Conservation (phyloP, 2,329 filamentous ascomycete species). For the Myriosclerotinia curreyana region DNA sequence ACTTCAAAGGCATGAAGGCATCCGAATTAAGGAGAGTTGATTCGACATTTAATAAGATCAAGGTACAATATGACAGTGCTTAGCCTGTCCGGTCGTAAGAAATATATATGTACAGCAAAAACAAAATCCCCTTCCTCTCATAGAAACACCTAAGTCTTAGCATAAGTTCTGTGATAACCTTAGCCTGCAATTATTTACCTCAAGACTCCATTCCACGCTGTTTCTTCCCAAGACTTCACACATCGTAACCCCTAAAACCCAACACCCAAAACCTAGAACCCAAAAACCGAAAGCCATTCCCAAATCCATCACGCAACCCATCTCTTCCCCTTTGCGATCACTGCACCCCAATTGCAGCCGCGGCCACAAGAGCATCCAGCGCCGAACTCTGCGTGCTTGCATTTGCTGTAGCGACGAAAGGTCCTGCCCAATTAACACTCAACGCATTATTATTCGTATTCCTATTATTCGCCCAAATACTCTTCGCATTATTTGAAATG, state of each 20-base stretch:
- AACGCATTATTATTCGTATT: slow-evolving; percentile 47
- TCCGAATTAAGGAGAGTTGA: no score
- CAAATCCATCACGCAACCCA: background rate
- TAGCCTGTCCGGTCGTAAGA: background rate
- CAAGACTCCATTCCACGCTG: background rate
- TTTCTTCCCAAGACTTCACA: background rate
- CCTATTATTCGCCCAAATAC: slow-evolving; percentile 61
- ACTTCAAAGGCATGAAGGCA: no score
- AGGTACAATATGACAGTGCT: no score
- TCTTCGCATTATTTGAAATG: slow-evolving; percentile 61
- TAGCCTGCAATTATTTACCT: background rate
- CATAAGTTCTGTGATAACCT: background rate
- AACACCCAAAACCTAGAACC: no score
- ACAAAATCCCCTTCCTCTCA: background rate
- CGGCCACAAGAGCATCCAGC: slow-evolving; percentile 65
- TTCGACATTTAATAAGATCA: no score
- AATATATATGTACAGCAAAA: background rate
- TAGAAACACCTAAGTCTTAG: background rate
- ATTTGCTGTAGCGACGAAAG: slow-evolving; percentile 49
- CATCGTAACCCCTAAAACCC: background rate
- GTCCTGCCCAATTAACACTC: slow-evolving; percentile 63
- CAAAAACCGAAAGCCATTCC: no score
- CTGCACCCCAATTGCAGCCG: slow-evolving; percentile 36
- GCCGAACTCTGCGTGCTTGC: slow-evolving; percentile 63
- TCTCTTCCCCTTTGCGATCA: background rate